A percentile compares a stretch with the other conserved stretches of the same genome.
Conservation (phyloP, 305 asterid species). For the Caryopteris hybrid region DNA sequence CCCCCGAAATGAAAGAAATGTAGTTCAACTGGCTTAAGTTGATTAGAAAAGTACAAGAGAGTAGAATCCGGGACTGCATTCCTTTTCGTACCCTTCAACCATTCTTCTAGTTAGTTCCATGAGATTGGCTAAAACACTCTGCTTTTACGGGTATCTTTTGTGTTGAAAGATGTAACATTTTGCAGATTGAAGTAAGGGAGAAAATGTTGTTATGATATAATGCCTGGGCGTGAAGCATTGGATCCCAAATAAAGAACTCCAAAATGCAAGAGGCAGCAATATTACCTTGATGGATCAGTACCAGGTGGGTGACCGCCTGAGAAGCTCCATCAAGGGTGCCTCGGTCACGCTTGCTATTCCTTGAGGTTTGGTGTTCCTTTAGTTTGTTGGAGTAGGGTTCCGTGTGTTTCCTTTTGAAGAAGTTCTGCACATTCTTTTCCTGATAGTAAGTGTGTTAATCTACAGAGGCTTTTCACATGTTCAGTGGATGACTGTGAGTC, state of each 20-base stretch:
- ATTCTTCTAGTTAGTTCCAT: too few relatives aligned
- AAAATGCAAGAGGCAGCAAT: conserved; percentile 81
- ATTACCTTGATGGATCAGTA: conserved; percentile 85
- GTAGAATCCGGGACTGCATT: too few relatives aligned
- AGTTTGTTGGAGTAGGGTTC: background rate
- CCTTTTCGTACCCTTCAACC: too few relatives aligned
- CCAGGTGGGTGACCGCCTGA: conserved; percentile 99
- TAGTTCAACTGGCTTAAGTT: too few relatives aligned
- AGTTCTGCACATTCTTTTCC: background rate
- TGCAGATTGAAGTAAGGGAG: conserved; percentile 39
- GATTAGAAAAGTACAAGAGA: too few relatives aligned
- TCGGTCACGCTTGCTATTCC: conserved; percentile 62
- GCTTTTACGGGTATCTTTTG: background rate
- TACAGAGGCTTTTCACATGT: conserved; percentile 78
- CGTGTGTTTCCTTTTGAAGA: background rate
- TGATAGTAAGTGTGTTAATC: conserved; percentile 13
- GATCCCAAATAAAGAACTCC: conserved; percentile 96
- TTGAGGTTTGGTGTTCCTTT: conserved; percentile 43
- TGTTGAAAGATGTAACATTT: conserved; percentile 1
- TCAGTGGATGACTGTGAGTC: conserved; percentile 72
- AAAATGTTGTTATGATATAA: conserved; percentile 24
- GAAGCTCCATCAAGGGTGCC: conserved; percentile 99
- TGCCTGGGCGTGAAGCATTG: conserved; percentile 95
- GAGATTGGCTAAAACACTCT: too few relatives aligned
- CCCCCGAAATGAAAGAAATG: too few relatives aligned